These are phyloP conservation scores for Solanum chilense DNA, from an alignment of 257 asterid species.

Conservation along the genomic window DNA sequence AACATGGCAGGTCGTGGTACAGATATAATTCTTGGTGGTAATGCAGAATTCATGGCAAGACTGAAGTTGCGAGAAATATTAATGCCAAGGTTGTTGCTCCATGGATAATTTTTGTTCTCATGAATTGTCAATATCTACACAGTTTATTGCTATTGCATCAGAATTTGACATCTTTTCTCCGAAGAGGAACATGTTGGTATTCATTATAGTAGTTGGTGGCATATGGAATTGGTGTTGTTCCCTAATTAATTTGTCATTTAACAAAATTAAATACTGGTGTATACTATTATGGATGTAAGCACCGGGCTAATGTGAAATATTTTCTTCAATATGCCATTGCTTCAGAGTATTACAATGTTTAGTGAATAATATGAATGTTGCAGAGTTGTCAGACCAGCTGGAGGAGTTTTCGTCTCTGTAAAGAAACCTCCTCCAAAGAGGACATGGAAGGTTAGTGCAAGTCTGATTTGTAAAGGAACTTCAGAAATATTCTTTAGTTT, in stretches of 20 bases:
- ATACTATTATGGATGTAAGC: background rate
- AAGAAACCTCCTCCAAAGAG: slow-evolving; percentile 76
- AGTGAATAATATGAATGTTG: slow-evolving; percentile 15
- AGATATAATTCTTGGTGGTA: slow-evolving; percentile 97
- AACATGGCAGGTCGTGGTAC: slow-evolving; percentile 99
- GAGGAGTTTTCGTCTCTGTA: slow-evolving; percentile 81
- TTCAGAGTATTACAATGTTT: slow-evolving; percentile 6
- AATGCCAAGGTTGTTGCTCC: slow-evolving; percentile 78
- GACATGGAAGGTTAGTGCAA: slow-evolving; percentile 75
- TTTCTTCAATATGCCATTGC: background rate
- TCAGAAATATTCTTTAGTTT: background rate
- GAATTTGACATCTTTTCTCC: background rate
- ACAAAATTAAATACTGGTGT: background rate
- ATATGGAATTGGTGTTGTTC: background rate
- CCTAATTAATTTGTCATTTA: background rate
- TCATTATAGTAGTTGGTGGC: background rate
- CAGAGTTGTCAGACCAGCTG: slow-evolving; percentile 90
- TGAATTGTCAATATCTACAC: background rate
- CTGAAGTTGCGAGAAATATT: slow-evolving; percentile 94
- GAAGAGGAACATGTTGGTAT: background rate
- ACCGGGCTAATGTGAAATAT: background rate
- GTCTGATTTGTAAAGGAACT: slow-evolving; percentile 1
- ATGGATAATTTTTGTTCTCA: background rate
- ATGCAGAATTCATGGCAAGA: slow-evolving; percentile 99
- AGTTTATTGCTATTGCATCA: background rate